A percentile compares a stretch with the other conserved stretches of the same genome.
Evolutionary conservation across 164 flowering plant species (phyloP).

Genomic region (Nymphaea colorata): DNA sequence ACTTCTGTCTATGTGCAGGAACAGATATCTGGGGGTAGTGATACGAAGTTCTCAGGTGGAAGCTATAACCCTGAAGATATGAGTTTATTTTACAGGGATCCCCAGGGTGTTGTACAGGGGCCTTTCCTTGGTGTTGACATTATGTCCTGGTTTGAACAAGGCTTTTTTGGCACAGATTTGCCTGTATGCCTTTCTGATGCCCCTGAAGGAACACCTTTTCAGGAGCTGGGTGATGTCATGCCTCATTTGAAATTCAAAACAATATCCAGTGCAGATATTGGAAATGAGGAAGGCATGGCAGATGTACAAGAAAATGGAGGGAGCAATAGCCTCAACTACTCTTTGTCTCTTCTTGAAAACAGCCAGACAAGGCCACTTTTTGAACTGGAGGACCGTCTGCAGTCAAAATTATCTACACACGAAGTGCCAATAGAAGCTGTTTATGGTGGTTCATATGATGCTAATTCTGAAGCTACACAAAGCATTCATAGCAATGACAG

Average conservation of each 20-base stretch:
- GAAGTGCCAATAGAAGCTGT: constrained; percentile 16
- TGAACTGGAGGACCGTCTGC: constrained; percentile 21
- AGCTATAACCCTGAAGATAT: constrained; percentile 48
- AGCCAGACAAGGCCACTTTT: constrained; percentile 13
- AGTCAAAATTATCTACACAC: constrained; percentile 20
- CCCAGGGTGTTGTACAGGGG: constrained; percentile 88
- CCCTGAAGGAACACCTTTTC: constrained; percentile 60
- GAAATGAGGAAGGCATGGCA: constrained; percentile 16
- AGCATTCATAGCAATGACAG: constrained; percentile 19
- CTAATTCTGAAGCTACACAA: constrained; percentile 1
- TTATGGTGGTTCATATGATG: constrained; percentile 3
- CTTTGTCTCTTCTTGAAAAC: not conserved
- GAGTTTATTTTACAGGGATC: constrained; percentile 71
- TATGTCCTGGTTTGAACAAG: constrained; percentile 85
- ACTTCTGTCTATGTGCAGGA: constrained; percentile 1
- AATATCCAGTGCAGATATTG: constrained; percentile 10
- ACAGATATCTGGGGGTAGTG: constrained; percentile 2
- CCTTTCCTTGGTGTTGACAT: constrained; percentile 85
- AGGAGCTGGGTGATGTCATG: constrained; percentile 59
- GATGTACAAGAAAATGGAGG: constrained; percentile 12
- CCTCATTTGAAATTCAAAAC: constrained; percentile 42
- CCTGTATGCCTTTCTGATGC: constrained; percentile 73
- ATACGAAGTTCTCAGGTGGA: constrained; percentile 14
- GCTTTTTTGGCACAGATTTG: constrained; percentile 80
- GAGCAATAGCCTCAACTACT: not conserved